phyloP scores from a whole-genome alignment of 1,284 basidiomycete genomes.

The Tremellales sp. region DNA sequence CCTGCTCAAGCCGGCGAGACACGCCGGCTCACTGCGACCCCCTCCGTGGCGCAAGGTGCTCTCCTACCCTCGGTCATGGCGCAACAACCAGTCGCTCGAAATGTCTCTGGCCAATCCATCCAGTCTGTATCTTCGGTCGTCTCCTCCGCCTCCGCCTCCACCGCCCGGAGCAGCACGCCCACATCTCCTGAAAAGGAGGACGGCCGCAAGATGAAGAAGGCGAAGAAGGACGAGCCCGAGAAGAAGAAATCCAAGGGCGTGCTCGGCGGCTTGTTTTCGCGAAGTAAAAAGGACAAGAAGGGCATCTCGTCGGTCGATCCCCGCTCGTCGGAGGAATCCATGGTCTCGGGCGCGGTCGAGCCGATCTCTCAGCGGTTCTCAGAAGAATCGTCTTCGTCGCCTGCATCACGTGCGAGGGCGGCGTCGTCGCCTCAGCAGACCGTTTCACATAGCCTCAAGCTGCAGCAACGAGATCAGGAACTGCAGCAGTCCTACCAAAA shows the following conservation, averaged over 20 bases:
- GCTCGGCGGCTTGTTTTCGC: constrained; percentile 65
- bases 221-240: constrained; percentile 24
- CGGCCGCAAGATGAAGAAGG: constrained; percentile 28
- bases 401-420: constrained; percentile 6
- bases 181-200: constrained; percentile 20
- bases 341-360: constrained; percentile 19
- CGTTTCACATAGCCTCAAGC: constrained; percentile 56
- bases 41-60: constrained; percentile 59
- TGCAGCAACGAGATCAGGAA: constrained; percentile 81
- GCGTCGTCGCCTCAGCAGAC: constrained; percentile 50
- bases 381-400: constrained; percentile 10
- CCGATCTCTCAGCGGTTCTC: constrained; percentile 24
- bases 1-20: constrained; percentile 56
- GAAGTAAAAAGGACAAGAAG: constrained; percentile 60
- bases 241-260: constrained; percentile 41
- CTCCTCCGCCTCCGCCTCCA: constrained; percentile 24
- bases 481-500: constrained; percentile 84
- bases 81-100: constrained; percentile 31
- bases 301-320: constrained; percentile 47
- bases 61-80: constrained; percentile 49
- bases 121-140: constrained; percentile 22
- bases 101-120: constrained; percentile 31
- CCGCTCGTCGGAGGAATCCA: constrained; percentile 35
- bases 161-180: constrained; percentile 18
- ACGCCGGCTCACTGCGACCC: constrained; percentile 69